Conservation (phyloP, 176 grass and related monocot species). For the Ananas comosus region DNA sequence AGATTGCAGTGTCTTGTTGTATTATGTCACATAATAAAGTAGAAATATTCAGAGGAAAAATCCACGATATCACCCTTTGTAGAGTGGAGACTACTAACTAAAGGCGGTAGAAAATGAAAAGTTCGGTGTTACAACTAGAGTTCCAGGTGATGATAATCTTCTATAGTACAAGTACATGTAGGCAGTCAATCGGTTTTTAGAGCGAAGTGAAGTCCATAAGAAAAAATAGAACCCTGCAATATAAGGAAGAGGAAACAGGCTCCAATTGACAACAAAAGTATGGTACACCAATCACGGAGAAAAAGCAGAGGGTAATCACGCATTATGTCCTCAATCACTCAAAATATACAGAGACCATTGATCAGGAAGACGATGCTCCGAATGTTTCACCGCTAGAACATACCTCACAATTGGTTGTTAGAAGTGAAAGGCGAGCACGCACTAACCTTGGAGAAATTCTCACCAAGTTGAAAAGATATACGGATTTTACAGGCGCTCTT, state of each 20-base stretch:
- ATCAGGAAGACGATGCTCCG: conserved; percentile 13
- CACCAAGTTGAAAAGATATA: conserved; percentile 21
- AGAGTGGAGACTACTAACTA: neutral
- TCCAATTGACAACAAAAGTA: neutral
- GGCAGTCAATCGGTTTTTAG: neutral
- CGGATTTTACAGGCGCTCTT: conserved; percentile 34
- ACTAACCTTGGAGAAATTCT: conserved; percentile 12
- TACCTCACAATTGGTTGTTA: conserved; percentile 45
- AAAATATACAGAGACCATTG: neutral
- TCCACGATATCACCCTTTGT: neutral
- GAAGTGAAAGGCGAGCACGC: conserved; percentile 28
- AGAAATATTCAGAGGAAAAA: too few species aligned
- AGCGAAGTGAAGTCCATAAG: neutral
- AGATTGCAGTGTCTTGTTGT: too few species aligned
- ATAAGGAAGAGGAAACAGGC: conserved; percentile 15
- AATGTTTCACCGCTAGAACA: conserved; percentile 19
- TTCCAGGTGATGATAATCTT: conserved; percentile 10
- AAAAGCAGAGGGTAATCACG: neutral
- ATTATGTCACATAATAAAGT: too few species aligned
- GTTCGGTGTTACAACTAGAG: neutral
- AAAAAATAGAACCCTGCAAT: conserved; percentile 5
- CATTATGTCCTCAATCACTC: neutral
- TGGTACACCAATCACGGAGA: neutral
- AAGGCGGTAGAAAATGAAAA: neutral
- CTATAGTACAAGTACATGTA: conserved; percentile 35